These are phyloP conservation scores for Sporodiniella umbellata DNA, from an alignment of 371 early-diverging fungal genomes.

Conservation along the genomic window DNA sequence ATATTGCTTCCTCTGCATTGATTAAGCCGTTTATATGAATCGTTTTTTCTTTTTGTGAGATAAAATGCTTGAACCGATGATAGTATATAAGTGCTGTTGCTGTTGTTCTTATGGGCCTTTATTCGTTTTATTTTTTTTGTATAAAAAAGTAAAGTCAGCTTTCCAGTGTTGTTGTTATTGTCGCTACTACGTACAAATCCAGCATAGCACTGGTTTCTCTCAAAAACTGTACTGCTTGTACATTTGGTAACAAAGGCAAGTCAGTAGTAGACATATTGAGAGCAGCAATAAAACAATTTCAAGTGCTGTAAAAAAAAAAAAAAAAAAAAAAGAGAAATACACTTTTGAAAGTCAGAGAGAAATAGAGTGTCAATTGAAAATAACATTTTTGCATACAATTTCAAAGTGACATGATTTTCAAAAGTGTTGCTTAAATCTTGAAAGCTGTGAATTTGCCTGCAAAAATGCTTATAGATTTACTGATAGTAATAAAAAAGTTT, in stretches of 20 bases:
- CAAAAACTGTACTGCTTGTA: constrained; percentile 17
- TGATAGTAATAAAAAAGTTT: too few species aligned
- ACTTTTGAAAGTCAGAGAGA: not conserved
- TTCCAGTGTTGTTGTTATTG: not conserved
- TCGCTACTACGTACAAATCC: constrained; percentile 9
- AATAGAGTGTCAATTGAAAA: too few species aligned
- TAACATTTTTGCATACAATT: too few species aligned
- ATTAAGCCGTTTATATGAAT: constrained; percentile 9
- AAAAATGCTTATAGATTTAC: too few species aligned
- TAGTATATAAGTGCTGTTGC: constrained; percentile 46
- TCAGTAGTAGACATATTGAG: not conserved
- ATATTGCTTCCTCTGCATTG: constrained; percentile 20
- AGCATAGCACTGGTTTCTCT: constrained; percentile 21
- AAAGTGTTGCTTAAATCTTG: too few species aligned
- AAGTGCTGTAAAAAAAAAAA: too few species aligned
- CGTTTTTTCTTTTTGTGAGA: constrained; percentile 15
- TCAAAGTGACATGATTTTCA: too few species aligned
- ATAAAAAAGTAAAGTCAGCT: not conserved
- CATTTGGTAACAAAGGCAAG: constrained; percentile 17
- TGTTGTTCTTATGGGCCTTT: constrained; percentile 45
- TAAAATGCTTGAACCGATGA: constrained; percentile 40
- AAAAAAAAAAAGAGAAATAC: not conserved
- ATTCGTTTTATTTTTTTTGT: too few species aligned
- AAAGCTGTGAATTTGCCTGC: too few species aligned
- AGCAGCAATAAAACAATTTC: too few species aligned